These are phyloP conservation scores for Circinella umbellata DNA, from an alignment of 371 early-diverging fungal species.

Conservation along the genomic window DNA sequence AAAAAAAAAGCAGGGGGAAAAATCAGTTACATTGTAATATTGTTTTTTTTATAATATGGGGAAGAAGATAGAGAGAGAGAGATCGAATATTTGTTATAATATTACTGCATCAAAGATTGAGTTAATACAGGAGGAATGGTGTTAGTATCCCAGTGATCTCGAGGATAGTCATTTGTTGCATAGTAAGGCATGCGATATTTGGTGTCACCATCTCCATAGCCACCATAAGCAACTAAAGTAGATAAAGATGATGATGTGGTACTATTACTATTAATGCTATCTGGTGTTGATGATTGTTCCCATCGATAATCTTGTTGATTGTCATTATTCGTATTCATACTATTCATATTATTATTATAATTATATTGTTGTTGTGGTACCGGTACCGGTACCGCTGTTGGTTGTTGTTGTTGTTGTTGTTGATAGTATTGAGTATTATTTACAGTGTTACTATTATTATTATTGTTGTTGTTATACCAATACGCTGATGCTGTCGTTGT, in stretches of 20 bases:
- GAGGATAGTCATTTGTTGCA: constrained; percentile 7
- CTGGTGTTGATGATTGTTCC: constrained; percentile 5
- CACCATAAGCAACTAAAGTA: background rate
- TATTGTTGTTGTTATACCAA: constrained; percentile 1
- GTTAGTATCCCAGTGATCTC: background rate
- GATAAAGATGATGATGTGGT: background rate
- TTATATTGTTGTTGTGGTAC: background rate
- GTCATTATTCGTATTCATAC: no score
- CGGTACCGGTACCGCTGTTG: background rate
- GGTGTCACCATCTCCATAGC: constrained; percentile 5
- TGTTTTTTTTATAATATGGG: background rate
- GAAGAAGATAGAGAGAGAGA: no score
- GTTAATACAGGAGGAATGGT: background rate
- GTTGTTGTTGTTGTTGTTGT: background rate
- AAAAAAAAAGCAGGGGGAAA: no score
- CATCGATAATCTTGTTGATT: constrained; percentile 6
- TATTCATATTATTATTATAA: no score
- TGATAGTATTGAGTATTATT: background rate
- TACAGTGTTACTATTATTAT: background rate
- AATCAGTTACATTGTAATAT: no score
- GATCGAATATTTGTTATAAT: background rate
- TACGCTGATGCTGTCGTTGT: background rate
- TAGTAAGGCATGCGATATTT: constrained; percentile 11
- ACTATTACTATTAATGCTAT: constrained; percentile 2
- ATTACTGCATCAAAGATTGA: background rate